Evolutionary conservation across 805 yeast species (phyloP), one percentile per base, ranked within the genome.

Genomic region (Maudiozyma serrabonitensis): DNA sequence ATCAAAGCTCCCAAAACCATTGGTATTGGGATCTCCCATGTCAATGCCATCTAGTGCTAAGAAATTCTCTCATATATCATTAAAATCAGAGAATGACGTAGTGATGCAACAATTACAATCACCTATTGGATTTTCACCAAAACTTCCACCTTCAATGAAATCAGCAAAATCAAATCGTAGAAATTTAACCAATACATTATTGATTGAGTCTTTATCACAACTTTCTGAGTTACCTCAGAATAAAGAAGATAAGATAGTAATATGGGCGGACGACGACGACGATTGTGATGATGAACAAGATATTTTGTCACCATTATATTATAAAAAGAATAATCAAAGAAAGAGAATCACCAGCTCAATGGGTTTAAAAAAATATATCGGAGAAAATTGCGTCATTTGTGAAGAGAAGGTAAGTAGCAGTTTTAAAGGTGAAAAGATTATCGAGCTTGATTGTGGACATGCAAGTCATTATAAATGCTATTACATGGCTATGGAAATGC

Each of bases 401-500:
- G 67, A 68, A 13, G 80, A 76, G 50, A 61, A 69, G 4, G 56
- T 76, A 38, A 59, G 65, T 2, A 63, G 62, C 43, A 61, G 67
- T 13, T 66, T 75, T 37, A 56, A 58, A 8, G 77, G 75, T 12
- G 81, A 77, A 60, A 69, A 64, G 34, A 52, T 71, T 0, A 49
- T 76, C 3, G 72, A 69, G 34, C 52, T 75, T 42, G 54, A 67
- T 1, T 75, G 80, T 58, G 61, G 67, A 6, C 80, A 76, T 55
- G 63, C 64, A 39, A 61, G 72, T 28, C 81, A 77, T 56, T 64
- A 66, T 47, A 66, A 71, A 47, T 77, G 81, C 52, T 71, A 66
- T 32, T 51, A 64, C 3, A 61, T 70, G 7, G 47, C 69, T 39
- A 52, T 67, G 21, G 54, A 57, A 52, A 47, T 58, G 44, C 26